These are phyloP conservation scores for Neurospora sp. DNA, from an alignment of 495 filamentous ascomycete species.

Conservation along the genomic window DNA sequence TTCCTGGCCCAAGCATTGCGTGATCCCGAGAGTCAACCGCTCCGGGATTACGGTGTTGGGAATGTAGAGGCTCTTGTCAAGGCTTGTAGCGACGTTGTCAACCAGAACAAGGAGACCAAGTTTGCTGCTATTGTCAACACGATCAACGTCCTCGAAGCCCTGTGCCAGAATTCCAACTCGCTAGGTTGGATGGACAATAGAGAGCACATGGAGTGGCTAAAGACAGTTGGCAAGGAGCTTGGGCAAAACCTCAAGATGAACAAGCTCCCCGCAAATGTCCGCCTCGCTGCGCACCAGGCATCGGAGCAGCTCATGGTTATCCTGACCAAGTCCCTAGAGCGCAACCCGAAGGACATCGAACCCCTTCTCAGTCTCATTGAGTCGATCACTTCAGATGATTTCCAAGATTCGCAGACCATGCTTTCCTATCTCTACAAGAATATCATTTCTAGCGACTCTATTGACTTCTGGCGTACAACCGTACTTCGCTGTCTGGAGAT, in stretches of 20 bases:
- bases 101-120: conserved; percentile 49
- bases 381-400: conserved; percentile 68
- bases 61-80: conserved; percentile 62
- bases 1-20: conserved; percentile 87
- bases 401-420: conserved; percentile 65
- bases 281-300: conserved; percentile 81
- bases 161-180: conserved; percentile 49
- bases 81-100: conserved; percentile 48
- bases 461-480: conserved; percentile 79
- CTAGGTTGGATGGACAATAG: conserved; percentile 71
- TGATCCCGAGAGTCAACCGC: conserved; percentile 59
- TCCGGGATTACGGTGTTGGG: conserved; percentile 63
- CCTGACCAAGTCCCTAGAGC: conserved; percentile 64
- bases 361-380: conserved; percentile 80
- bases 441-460: conserved; percentile 74
- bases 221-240: conserved; percentile 67
- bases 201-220: conserved; percentile 54
- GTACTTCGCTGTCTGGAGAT: conserved; percentile 81
- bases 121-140: conserved; percentile 74
- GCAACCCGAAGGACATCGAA: conserved; percentile 71
- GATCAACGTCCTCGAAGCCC: conserved; percentile 70
- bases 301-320: conserved; percentile 82
- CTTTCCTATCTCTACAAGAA: conserved; percentile 74
- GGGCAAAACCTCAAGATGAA: conserved; percentile 61
- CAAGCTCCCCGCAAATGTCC: conserved; percentile 55